Base-by-base conservation (phyloP, 148 eudicot genomes). In the Arbutus unedo region DNA sequence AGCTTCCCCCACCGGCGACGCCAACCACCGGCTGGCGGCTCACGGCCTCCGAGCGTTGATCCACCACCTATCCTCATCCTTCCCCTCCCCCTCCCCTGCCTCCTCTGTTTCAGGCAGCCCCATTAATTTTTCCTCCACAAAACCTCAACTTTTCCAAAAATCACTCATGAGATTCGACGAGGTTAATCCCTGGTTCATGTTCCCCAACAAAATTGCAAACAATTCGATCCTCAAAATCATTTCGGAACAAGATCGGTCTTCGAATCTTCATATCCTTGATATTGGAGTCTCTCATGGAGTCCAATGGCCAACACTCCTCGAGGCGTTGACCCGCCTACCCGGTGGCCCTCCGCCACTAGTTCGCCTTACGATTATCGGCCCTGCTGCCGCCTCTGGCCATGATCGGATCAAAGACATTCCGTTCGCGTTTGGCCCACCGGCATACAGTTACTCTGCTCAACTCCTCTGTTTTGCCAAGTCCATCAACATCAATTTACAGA, bases 221-320 rank as follows among this genome's bases (percentile, higher is more conserved):
- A 80, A 81, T 54, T 89, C 91, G 7, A 88, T 90, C 43, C 87
- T 90, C 25, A 91, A 88, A 72, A 74, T 90, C 4, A 85, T 90
- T 8, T 60, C 64, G 2, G 85, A 88, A 14, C 86, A 88, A 18
- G 51, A 77, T 45, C 62, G 18, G 0, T 82, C 84, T 1, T 51
- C 51, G 6, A 85, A 66, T 77, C 90, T 90, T 51, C 92, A 90
- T 82, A 90, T 88, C 59, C 59, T 90, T 16, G 91, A 90, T 71
- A 88, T 90, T 38, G 92, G 92, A 60, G 91, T 90, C 50, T 90
- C 91, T 50, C 92, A 90, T 59, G 91, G 92, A 10, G 83, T 86
- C 38, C 92, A 90, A 68, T 90, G 92, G 92, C 92, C 92, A 3
- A 90, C 86, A 0, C 88, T 90, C 10, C 77, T 90, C 6, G 92